Evolutionary conservation across 495 filamentous ascomycete genomes (phyloP).

Genomic region (Corynascus novoguineensis): DNA sequence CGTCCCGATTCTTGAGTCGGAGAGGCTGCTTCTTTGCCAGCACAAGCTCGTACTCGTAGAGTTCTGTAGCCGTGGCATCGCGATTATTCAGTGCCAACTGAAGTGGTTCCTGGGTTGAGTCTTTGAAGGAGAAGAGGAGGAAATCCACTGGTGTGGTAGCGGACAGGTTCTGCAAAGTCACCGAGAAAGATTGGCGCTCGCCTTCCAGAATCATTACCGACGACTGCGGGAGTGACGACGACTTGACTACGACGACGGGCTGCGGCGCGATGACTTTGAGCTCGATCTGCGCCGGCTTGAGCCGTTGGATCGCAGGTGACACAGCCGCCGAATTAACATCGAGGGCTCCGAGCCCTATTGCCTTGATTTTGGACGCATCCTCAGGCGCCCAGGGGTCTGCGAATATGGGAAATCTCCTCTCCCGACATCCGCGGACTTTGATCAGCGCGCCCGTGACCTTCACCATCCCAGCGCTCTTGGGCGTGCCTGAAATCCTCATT

Average conservation of each 20-base stretch:
- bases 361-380: slow-evolving; percentile 66
- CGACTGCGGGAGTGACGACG: slow-evolving; percentile 72
- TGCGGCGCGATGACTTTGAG: slow-evolving; percentile 72
- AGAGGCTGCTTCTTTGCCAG: slow-evolving; percentile 69
- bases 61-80: slow-evolving; percentile 66
- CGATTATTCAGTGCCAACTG: slow-evolving; percentile 69
- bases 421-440: slow-evolving; percentile 72
- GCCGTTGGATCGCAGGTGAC: slow-evolving; percentile 28
- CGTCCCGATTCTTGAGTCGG: slow-evolving; percentile 51
- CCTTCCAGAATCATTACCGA: slow-evolving; percentile 90
- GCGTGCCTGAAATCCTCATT: slow-evolving; percentile 63
- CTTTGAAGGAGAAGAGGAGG: slow-evolving; percentile 78
- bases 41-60: slow-evolving; percentile 80
- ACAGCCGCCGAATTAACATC: slow-evolving; percentile 35
- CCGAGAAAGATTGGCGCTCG: slow-evolving; percentile 67
- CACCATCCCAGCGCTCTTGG: slow-evolving; percentile 58
- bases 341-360: slow-evolving; percentile 59
- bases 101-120: slow-evolving; percentile 73
- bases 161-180: slow-evolving; percentile 77
- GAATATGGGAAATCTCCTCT: slow-evolving; percentile 80
- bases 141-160: slow-evolving; percentile 68
- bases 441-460: slow-evolving; percentile 74
- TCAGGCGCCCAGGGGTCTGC: slow-evolving; percentile 67
- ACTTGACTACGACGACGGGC: slow-evolving; percentile 68
- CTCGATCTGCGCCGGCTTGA: slow-evolving; percentile 46